phyloP scores from a whole-genome alignment of 306 rosid species.

The Quercus glauca region DNA sequence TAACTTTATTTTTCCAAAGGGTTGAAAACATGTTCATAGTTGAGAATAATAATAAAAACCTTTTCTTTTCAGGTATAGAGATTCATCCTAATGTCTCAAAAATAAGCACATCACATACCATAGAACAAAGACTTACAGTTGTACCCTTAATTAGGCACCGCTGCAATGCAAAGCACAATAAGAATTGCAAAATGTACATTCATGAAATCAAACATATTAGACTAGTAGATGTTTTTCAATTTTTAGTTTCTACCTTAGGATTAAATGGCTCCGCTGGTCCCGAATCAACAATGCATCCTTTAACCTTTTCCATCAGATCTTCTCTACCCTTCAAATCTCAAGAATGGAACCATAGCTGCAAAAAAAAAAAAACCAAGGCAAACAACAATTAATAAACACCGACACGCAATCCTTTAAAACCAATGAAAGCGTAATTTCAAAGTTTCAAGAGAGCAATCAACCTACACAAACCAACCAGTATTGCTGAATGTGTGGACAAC shows the following conservation, averaged over 20 bases:
- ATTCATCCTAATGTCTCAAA: too few species aligned
- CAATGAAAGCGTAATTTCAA: too few species aligned
- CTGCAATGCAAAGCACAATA: too few species aligned
- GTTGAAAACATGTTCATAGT: too few species aligned
- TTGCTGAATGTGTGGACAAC: conserved; percentile 86
- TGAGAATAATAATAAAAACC: too few species aligned
- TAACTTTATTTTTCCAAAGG: too few species aligned
- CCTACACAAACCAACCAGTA: conserved; percentile 95
- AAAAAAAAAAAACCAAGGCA: neutral
- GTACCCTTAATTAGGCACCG: neutral
- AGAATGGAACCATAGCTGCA: conserved; percentile 78
- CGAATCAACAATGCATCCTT: conserved; percentile 84
- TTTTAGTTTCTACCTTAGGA: conserved; percentile 55
- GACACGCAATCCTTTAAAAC: too few species aligned
- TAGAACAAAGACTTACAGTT: too few species aligned
- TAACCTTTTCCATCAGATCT: conserved; percentile 62
- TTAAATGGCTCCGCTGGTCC: conserved; percentile 80
- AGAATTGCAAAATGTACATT: neutral
- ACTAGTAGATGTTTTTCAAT: neutral
- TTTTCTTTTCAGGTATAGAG: too few species aligned
- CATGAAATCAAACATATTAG: neutral
- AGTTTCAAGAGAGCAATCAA: neutral
- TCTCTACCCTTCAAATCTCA: conserved; percentile 40
- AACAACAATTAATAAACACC: neutral
- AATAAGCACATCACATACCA: too few species aligned